Conservation (phyloP, 192 early-diverging fungal species). For the Globomyces pollinis-pini region DNA sequence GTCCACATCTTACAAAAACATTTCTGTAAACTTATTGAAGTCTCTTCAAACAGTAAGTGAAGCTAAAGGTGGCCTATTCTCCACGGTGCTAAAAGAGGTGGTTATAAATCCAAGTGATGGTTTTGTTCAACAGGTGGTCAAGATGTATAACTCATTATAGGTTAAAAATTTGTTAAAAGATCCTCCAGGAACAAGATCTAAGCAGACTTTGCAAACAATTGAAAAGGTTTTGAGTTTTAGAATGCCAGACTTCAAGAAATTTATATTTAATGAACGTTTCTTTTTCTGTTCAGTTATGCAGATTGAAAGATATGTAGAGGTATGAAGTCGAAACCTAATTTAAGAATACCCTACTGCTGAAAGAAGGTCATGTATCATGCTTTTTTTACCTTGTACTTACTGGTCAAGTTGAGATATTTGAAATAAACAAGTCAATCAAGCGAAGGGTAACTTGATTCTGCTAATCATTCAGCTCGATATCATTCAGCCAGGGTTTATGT, state of each 20-base stretch:
- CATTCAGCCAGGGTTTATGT: neutral
- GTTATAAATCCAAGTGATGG: no score
- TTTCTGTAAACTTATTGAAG: no score
- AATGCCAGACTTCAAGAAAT: neutral
- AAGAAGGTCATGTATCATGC: neutral
- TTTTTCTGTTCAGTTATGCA: neutral
- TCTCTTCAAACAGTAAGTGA: no score
- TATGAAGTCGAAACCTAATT: no score
- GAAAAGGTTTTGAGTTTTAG: neutral
- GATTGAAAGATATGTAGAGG: neutral
- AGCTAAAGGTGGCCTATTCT: no score
- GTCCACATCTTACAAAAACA: no score
- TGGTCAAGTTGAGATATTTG: neutral
- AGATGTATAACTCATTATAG: no score
- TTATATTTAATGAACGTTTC: neutral
- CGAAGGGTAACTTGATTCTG: neutral
- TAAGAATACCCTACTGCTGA: neutral
- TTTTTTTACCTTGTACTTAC: constrained; percentile 1
- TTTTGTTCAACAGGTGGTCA: no score
- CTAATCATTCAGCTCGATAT: neutral
- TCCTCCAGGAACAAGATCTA: neutral
- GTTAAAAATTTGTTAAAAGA: neutral
- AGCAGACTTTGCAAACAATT: neutral
- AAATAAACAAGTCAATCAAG: neutral
- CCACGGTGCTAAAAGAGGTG: no score